phyloP scores from a whole-genome alignment of 2,329 filamentous ascomycete genomes.

The Cordyceps cicadae region DNA sequence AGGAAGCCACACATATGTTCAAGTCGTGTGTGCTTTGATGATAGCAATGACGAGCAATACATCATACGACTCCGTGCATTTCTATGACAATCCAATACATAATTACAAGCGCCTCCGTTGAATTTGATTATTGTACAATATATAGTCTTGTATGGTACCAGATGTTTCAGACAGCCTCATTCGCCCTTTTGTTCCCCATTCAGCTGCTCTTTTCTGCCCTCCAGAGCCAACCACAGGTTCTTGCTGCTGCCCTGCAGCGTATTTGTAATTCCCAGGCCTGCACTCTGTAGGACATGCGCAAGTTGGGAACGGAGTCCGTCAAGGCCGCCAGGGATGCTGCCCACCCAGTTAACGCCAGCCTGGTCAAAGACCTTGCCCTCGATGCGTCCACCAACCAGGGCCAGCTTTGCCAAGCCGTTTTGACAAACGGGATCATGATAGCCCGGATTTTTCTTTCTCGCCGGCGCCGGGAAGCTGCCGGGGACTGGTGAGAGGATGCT shows the following conservation, averaged over 20 bases:
- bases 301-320: conserved; percentile 75
- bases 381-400: conserved; percentile 77
- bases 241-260: conserved; percentile 73
- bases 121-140: background rate
- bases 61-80: no score
- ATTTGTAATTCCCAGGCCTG: conserved; percentile 67
- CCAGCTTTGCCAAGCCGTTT: conserved; percentile 73
- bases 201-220: conserved; percentile 70
- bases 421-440: conserved; percentile 78
- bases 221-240: conserved; percentile 80
- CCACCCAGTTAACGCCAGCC: conserved; percentile 56
- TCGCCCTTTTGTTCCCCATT: conserved; percentile 45
- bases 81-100: no score
- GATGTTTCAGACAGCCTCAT: background rate
- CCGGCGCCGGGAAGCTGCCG: conserved; percentile 68
- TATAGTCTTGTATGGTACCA: conserved; percentile 2
- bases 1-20: background rate
- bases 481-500: conserved; percentile 66
- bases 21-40: no score
- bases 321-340: conserved; percentile 72
- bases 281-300: conserved; percentile 69
- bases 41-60: no score
- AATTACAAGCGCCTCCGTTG: background rate
- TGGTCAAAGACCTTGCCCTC: conserved; percentile 79
- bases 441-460: conserved; percentile 64